Evolutionary conservation across 805 yeast species (phyloP).

Genomic region (Kodamaea jinghongensis): DNA sequence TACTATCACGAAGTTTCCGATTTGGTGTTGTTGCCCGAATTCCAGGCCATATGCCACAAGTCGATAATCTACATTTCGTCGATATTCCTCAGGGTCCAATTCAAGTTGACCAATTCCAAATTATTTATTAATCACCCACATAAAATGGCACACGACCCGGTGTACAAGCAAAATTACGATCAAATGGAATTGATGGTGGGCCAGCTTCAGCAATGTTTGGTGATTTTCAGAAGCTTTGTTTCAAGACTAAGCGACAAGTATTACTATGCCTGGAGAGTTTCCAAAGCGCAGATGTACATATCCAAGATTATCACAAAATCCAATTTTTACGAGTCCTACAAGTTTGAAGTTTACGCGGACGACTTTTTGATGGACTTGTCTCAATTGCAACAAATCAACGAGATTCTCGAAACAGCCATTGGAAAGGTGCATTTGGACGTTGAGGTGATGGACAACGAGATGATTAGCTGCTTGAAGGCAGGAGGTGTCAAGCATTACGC

Average conservation of each 20-base stretch:
- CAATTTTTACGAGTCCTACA: conserved; percentile 20
- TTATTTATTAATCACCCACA: conserved; percentile 16
- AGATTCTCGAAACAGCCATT: conserved; percentile 22
- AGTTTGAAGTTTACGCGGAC: conserved; percentile 4
- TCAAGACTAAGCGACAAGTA: conserved; percentile 52
- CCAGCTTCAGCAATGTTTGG: conserved; percentile 1
- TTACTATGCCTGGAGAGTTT: conserved; percentile 66
- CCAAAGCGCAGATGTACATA: conserved; percentile 52
- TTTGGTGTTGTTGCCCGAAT: conserved; percentile 18
- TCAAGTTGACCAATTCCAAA: conserved; percentile 7
- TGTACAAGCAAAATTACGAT: conserved; percentile 17
- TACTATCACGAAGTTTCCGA: conserved; percentile 17
- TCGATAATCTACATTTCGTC: conserved; percentile 13
- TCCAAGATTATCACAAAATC: conserved; percentile 22
- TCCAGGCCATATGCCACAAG: conserved; percentile 19
- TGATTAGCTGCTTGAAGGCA: neutral
- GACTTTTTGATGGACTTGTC: conserved; percentile 11
- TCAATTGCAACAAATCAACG: conserved; percentile 3
- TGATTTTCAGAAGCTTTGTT: conserved; percentile 9
- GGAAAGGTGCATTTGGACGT: conserved; percentile 11
- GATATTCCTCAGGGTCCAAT: conserved; percentile 9
- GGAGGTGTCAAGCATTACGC: neutral
- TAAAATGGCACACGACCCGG: conserved; percentile 14
- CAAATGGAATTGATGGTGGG: conserved; percentile 2
- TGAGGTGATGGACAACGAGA: neutral